Conservation (phyloP, 1,284 basidiomycete species). For the Austropuccinia psidii region DNA sequence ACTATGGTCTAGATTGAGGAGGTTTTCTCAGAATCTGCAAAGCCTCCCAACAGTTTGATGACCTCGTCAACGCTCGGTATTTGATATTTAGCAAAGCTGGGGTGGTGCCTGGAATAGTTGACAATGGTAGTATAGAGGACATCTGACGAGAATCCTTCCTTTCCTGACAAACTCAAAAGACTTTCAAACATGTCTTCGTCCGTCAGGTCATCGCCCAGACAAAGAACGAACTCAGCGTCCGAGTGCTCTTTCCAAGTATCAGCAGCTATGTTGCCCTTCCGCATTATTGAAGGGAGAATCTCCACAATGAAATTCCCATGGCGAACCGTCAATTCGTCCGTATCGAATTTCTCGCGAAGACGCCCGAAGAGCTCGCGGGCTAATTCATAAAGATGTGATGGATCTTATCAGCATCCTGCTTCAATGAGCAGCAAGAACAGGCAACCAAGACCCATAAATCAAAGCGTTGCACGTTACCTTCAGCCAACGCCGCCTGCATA, state of each 20-base stretch:
- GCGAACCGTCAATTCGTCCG: slow-evolving; percentile 46
- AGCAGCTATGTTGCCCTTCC: too few species aligned
- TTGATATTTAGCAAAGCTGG: too few species aligned
- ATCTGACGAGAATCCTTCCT: background rate
- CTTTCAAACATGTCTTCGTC: slow-evolving; percentile 45
- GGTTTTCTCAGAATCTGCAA: too few species aligned
- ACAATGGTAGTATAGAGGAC: too few species aligned
- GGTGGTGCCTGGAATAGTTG: too few species aligned
- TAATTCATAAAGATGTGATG: slow-evolving; percentile 32
- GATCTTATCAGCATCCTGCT: too few species aligned
- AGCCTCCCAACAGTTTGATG: too few species aligned
- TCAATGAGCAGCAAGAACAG: background rate
- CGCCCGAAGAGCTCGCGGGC: slow-evolving; percentile 45
- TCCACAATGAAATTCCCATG: slow-evolving; percentile 47
- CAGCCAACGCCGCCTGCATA: background rate
- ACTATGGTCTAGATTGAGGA: too few species aligned
- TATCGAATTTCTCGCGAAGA: slow-evolving; percentile 47
- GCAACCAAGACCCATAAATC: background rate
- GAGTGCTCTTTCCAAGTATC: too few species aligned
- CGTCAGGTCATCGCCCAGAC: slow-evolving; percentile 47
- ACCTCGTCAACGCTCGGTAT: too few species aligned
- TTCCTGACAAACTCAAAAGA: background rate
- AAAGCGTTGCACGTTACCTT: background rate
- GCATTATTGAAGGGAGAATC: slow-evolving; percentile 45
- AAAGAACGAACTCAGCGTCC: slow-evolving; percentile 46